Conservation (phyloP, 257 asterid species). For the Solanum virginianum region DNA sequence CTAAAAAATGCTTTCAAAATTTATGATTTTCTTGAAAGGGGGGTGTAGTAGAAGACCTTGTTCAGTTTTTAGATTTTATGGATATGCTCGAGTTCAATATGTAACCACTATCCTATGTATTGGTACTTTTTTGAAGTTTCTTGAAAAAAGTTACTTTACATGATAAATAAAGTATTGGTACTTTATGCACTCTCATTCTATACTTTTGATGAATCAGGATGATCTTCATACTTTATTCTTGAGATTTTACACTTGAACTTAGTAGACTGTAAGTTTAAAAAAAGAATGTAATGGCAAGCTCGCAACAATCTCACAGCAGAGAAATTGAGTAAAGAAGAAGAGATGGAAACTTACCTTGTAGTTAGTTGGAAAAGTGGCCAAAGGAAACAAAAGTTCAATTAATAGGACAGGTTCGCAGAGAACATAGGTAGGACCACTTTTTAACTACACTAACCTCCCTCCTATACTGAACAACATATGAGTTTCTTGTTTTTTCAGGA, state of each 20-base stretch:
- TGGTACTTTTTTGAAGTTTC: background rate
- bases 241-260: background rate
- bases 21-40: background rate
- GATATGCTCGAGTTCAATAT: background rate
- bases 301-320: no score
- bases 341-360: no score
- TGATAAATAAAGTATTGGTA: background rate
- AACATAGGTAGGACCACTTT: no score
- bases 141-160: background rate
- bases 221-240: background rate
- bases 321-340: no score
- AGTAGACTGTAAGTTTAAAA: no score
- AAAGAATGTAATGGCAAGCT: no score
- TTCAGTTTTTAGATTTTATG: background rate
- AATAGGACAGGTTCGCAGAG: no score
- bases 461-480: no score
- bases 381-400: no score
- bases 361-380: no score
- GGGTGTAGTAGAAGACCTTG: background rate
- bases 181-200: background rate
- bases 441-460: no score
- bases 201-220: background rate
- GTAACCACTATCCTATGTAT: background rate
- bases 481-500: no score
- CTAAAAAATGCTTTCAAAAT: background rate